Evolutionary conservation across 1,284 basidiomycete species (phyloP).

Genomic region (Tilletia horrida): DNA sequence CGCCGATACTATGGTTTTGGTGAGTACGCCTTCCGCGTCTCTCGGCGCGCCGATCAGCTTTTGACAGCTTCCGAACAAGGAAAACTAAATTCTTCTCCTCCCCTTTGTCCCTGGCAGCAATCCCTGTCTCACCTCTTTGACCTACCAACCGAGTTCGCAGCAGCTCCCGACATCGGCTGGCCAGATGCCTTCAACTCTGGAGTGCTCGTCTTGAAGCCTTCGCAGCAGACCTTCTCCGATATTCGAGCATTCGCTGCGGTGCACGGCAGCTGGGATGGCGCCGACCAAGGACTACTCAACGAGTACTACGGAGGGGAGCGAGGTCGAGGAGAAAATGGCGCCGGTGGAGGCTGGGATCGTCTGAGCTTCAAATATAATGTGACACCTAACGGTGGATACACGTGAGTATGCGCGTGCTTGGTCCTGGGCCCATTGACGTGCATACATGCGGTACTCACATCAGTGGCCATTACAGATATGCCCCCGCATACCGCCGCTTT

Average conservation of each 20-base stretch:
- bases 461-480: constrained; percentile 63
- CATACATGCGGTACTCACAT: background rate
- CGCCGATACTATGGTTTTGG: constrained; percentile 87
- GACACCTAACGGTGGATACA: constrained; percentile 94
- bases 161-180: constrained; percentile 94
- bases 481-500: constrained; percentile 89
- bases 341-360: constrained; percentile 76
- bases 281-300: constrained; percentile 92
- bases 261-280: constrained; percentile 91
- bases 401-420: constrained; percentile 58
- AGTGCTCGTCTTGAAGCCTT: constrained; percentile 80
- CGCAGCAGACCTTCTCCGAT: constrained; percentile 73
- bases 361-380: constrained; percentile 84
- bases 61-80: background rate
- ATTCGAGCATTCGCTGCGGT: constrained; percentile 68
- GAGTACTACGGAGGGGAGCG: constrained; percentile 69
- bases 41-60: too few relatives aligned
- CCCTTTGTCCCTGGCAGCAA: constrained; percentile 16
- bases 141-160: constrained; percentile 61
- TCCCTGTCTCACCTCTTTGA: constrained; percentile 44
- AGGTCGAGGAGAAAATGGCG: constrained; percentile 51
- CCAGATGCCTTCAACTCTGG: constrained; percentile 99
- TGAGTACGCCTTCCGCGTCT: constrained; percentile 60
- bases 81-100: background rate
- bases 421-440: background rate